phyloP scores from a whole-genome alignment of 345 rosid species.

The Sonneratia alba region DNA sequence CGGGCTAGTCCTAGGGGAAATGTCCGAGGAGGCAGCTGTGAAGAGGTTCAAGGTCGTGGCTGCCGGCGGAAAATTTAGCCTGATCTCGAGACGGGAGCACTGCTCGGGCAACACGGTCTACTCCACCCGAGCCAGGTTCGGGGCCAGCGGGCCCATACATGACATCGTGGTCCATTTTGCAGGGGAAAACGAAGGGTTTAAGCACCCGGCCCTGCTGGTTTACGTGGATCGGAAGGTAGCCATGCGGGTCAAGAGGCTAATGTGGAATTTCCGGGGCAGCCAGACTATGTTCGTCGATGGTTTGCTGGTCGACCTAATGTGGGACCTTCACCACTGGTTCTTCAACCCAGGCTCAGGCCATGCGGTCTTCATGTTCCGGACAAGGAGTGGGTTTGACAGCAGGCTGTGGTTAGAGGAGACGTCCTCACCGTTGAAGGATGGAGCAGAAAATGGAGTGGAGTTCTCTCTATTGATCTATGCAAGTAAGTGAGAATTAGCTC shows the following conservation, averaged over 20 bases:
- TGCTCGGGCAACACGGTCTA: conserved; percentile 17
- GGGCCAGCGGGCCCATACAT: conserved; percentile 11
- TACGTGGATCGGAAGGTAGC: conserved; percentile 16
- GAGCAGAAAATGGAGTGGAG: conserved; percentile 10
- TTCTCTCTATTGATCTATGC: conserved; percentile 21
- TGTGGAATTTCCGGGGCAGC: conserved; percentile 22
- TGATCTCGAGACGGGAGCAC: conserved; percentile 16
- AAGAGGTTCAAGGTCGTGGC: conserved; percentile 3
- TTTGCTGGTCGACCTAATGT: conserved; percentile 18
- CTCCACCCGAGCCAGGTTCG: conserved; percentile 11
- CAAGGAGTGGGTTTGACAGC: conserved; percentile 20
- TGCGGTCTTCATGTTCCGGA: conserved; percentile 24
- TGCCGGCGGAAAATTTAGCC: neutral
- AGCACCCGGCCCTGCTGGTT: conserved; percentile 11
- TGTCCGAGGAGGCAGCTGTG: conserved; percentile 7
- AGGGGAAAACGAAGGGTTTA: conserved; percentile 6
- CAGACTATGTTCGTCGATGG: conserved; percentile 22
- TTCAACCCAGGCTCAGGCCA: conserved; percentile 13
- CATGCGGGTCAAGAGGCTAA: conserved; percentile 17
- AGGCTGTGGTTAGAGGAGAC: conserved; percentile 21
- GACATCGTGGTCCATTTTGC: conserved; percentile 10
- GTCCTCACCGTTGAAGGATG: neutral
- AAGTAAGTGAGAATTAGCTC: conserved; percentile 7
- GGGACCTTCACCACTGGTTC: conserved; percentile 21
- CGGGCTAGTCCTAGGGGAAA: conserved; percentile 13